phyloP scores from a whole-genome alignment of 2,329 filamentous ascomycete genomes.

The Rutstroemia sp. region DNA sequence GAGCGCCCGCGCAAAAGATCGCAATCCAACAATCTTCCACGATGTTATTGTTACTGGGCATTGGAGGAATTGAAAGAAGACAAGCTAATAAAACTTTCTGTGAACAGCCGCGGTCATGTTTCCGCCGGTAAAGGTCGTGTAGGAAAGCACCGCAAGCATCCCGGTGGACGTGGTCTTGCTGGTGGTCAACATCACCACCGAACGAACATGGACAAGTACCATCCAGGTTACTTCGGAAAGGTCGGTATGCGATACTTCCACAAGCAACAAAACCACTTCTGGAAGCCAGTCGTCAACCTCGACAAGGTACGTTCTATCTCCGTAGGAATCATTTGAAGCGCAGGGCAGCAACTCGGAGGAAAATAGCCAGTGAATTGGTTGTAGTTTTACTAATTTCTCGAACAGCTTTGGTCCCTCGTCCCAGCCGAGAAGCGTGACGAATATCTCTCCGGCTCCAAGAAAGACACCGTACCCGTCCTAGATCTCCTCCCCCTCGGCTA shows the following conservation, averaged over 20 bases:
- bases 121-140: slow-evolving; percentile 97
- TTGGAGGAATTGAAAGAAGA: slow-evolving; percentile 2
- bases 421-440: slow-evolving; percentile 87
- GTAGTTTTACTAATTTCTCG: background rate
- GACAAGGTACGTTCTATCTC: slow-evolving; percentile 66
- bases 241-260: slow-evolving; percentile 96
- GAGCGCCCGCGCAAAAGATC: background rate
- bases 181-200: slow-evolving; percentile 99
- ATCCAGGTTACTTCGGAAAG: slow-evolving; percentile 99
- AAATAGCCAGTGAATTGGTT: background rate
- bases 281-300: slow-evolving; percentile 98
- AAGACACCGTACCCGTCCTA: slow-evolving; percentile 92
- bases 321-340: background rate
- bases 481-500: slow-evolving; percentile 96
- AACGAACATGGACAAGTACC: slow-evolving; percentile 88
- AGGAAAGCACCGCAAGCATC: slow-evolving; percentile 96
- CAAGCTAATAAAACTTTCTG: slow-evolving; percentile 26
- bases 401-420: slow-evolving; percentile 88
- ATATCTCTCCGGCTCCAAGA: slow-evolving; percentile 74
- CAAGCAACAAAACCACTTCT: slow-evolving; percentile 91
- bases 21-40: background rate
- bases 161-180: slow-evolving; percentile 77
- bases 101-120: slow-evolving; percentile 83
- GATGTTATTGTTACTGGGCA: background rate
- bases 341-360: background rate